Evolutionary conservation across 2,329 filamentous ascomycete genomes (phyloP).

Genomic region (Stylonectria norvegica): DNA sequence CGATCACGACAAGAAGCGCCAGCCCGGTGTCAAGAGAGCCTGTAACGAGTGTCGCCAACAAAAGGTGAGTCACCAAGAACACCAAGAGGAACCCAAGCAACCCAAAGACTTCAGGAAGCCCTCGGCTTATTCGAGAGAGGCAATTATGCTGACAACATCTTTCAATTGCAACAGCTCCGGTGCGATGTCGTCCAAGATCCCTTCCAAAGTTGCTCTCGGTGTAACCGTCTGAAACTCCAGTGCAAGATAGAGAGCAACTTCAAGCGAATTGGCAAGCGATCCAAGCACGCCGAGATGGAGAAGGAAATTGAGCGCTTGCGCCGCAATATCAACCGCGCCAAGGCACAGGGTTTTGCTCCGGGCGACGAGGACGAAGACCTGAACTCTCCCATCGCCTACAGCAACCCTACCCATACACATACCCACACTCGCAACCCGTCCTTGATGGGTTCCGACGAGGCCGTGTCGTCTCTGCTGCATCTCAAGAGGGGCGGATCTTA

Average conservation of each 20-base stretch:
- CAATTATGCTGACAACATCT: conserved; percentile 11
- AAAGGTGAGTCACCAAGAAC: conserved; percentile 57
- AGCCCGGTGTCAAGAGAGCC: conserved; percentile 71
- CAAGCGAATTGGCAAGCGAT: conserved; percentile 78
- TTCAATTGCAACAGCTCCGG: conserved; percentile 54
- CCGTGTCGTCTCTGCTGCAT: conserved; percentile 63
- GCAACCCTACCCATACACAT: conserved; percentile 54
- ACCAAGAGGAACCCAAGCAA: neutral
- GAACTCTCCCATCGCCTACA: conserved; percentile 53
- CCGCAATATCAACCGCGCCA: conserved; percentile 58
- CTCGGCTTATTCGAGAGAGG: too few relatives aligned
- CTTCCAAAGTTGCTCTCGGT: conserved; percentile 73
- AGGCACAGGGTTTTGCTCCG: conserved; percentile 54
- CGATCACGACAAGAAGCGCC: conserved; percentile 59
- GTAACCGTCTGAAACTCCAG: conserved; percentile 72
- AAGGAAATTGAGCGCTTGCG: conserved; percentile 71
- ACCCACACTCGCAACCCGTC: conserved; percentile 61
- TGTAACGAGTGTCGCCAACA: conserved; percentile 85
- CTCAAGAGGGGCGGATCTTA: conserved; percentile 64
- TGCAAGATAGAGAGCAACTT: conserved; percentile 89
- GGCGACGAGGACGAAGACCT: conserved; percentile 57
- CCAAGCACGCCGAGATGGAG: conserved; percentile 82
- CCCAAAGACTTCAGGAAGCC: too few relatives aligned
- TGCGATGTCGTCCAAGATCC: conserved; percentile 82
- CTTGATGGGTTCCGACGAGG: conserved; percentile 65